Evolutionary conservation across 305 asterid genomes (phyloP), one percentile per base, ranked within the genome.

Genomic region (Fraxinus floribunda): DNA sequence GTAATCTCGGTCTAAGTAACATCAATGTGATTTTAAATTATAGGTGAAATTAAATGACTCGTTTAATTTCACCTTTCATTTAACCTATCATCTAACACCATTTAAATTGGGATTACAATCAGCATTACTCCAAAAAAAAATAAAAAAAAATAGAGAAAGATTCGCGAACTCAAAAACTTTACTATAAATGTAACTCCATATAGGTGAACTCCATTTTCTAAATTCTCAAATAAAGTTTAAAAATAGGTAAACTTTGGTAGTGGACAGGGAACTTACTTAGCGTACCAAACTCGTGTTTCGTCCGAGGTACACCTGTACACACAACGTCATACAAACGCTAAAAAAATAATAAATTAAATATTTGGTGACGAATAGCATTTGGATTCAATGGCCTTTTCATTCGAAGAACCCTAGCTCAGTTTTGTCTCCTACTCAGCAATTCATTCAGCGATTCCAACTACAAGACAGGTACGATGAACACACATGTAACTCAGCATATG

Each of bases 381-480:
- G 83, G 70, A 74, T 82, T 77, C 52, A 55, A 26, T 22, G 39
- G 81, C 64, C 72, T 78, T 34, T 83, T 81, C 85, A 39, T 78
- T 30, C 76, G 85, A 64, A 78, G 86, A 89, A 84, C 87, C 91
- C 91, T 87, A 87, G 76, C 77, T 82, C 29, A 68, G 60, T 86
- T 64, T 72, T 41, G 18, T 81, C 85, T 76, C 81, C 87, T 80
- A 32, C 87, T 57, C 79, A 16, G 78, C 3, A 24, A 77, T 80
- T 75, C 76, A 7, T 75, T 41, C 81, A 77, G 82, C 81, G 24
- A 60, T 77, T n/a, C 38, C 84, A 76, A 20, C 84, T 78, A 36
- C 86, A 66, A 18, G 82, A 13, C 82, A 83, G 89, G 91, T 86
- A 86, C 16, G 8, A 35, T 10, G 20, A 15, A 3, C 6, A 4